Evolutionary conservation across 2,329 filamentous ascomycete genomes (phyloP).

Genomic region (Nannizziopsis barbatae): DNA sequence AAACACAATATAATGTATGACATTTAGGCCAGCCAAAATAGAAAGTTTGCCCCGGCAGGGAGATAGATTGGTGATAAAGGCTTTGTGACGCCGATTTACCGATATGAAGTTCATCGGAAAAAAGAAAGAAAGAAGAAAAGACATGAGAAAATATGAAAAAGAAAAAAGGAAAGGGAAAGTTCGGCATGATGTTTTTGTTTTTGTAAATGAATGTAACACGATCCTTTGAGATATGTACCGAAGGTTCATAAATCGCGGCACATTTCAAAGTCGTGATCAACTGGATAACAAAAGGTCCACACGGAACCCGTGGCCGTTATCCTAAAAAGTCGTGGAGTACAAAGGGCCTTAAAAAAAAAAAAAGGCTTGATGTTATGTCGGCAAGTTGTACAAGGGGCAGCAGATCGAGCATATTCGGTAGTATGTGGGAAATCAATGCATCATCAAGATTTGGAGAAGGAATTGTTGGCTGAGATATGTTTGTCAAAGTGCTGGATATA

Average conservation of each 20-base stretch:
- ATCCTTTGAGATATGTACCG: not conserved
- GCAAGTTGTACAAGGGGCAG: conserved; percentile 8
- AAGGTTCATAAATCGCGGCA: conserved; percentile 4
- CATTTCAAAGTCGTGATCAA: not conserved
- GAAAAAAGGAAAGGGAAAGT: not conserved
- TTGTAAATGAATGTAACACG: conserved; percentile 1
- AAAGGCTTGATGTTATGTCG: conserved; percentile 3
- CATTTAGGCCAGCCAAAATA: not conserved
- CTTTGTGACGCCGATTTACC: no score
- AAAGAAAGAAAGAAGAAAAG: not conserved
- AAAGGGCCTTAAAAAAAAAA: not conserved
- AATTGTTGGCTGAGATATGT: conserved; percentile 1
- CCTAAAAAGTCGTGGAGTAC: conserved; percentile 3
- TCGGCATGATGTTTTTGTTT: no score
- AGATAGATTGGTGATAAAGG: no score
- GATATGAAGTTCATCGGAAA: not conserved
- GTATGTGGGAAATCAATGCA: conserved; percentile 4
- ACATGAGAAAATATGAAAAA: not conserved
- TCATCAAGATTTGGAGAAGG: conserved; percentile 10
- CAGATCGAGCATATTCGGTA: not conserved
- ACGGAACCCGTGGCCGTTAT: not conserved
- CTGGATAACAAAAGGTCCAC: not conserved
- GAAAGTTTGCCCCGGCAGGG: no score
- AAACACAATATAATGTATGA: not conserved
- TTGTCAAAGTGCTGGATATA: conserved; percentile 5